Percentiles rank a stretch among this genome's conserved stretches.
Conservation (phyloP, 78 protist species). For the Isochrysis galbana region DNA sequence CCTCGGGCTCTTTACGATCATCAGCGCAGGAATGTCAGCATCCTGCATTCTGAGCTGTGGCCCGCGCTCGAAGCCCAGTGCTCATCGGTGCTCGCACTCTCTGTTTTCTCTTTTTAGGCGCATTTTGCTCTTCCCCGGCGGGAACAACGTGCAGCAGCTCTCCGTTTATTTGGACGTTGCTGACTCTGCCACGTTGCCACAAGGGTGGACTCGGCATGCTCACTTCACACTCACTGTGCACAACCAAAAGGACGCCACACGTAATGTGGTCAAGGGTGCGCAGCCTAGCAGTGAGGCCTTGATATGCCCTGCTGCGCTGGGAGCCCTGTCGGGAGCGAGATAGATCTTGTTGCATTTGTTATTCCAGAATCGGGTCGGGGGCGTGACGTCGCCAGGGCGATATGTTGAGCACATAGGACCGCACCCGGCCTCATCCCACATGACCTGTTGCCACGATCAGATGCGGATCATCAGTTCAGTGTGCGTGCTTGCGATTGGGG, state of each 20-base stretch:
- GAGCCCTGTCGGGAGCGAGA: no score
- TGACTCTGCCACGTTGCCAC: not conserved
- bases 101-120: no score
- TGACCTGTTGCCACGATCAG: conserved; percentile 13
- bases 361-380: no score
- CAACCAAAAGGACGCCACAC: not conserved
- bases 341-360: no score
- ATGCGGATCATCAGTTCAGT: conserved; percentile 41
- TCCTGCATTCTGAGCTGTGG: no score
- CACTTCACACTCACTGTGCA: conserved; percentile 18
- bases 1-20: no score
- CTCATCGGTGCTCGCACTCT: no score
- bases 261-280: not conserved
- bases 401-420: not conserved
- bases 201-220: conserved; percentile 19
- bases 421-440: no score
- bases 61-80: no score
- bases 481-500: conserved; percentile 60
- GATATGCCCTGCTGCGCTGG: no score
- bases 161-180: conserved; percentile 34
- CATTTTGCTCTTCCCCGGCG: conserved; percentile 31
- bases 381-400: not conserved
- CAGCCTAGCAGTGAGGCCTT: not conserved
- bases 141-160: not conserved
- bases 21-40: no score